Base-by-base conservation (phyloP, 1,139 yeast genomes). In the Pichiaceae sp. region DNA sequence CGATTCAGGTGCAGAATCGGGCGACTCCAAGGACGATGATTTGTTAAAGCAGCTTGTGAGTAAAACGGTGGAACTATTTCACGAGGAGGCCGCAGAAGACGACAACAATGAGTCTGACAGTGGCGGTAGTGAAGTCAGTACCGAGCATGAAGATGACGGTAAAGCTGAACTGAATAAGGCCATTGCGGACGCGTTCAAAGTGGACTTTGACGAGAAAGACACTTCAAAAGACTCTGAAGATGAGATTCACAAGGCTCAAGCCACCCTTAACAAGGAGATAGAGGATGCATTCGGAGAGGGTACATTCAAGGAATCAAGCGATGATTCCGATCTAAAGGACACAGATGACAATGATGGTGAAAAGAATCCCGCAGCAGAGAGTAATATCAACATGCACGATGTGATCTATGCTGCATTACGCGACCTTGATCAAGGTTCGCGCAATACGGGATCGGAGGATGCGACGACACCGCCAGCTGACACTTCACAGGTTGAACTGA, bases 101-200 rank as follows among this genome's bases (percentile, higher is more conserved):
- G 30, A 32, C 12, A 20, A 12, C 15, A 23, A 25, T 4, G 14
- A 32, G 14, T 26, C 12, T n/a, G 25, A 16, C 15, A 18, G 35
- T 15, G 36, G 32, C 24, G 24, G 31, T 16, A 31, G 29, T 15
- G 31, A 29, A 4, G 21, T 18, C 24, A 16, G 36, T 30, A 24
- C 37, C 33, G 34, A 31, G 14, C 32, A 18, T 12, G 42, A 31
- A 3, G 44, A 35, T 17, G 37, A 34, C 11, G 47, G 29, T 19
- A 23, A 19, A 11, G 35, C 32, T 28, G 26, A 30, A 35, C 42
- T 46, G 31, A 41, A 38, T 17, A 36, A 37, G 33, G 52, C 49
- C 5, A 46, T 48, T 31, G 44, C 48, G 5, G 56, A 49, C 25
- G 56, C 53, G 5, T 38, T 32, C 34, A 37, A 33, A 34, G 33